Percentiles rank a stretch among this genome's conserved stretches.
Conservation (phyloP, 2,329 filamentous ascomycete genomes). For the Orbilia quercus region DNA sequence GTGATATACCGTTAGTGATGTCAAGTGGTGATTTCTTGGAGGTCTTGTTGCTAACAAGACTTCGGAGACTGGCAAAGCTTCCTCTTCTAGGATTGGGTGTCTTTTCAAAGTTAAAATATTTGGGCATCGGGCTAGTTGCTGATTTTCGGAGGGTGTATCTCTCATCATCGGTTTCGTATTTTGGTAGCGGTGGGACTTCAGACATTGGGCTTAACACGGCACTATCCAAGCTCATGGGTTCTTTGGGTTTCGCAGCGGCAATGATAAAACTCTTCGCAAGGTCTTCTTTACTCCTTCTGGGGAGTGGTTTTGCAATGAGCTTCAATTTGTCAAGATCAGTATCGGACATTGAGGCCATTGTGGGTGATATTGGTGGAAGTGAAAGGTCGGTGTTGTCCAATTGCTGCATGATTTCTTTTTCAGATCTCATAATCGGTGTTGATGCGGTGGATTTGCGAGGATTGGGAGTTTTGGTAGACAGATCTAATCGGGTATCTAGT, state of each 20-base stretch:
- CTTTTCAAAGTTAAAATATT: conserved; percentile 53
- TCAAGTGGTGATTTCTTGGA: conserved; percentile 29
- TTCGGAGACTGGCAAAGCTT: conserved; percentile 43
- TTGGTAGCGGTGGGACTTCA: conserved; percentile 11
- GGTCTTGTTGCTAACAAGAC: conserved; percentile 37
- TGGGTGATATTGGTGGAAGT: conserved; percentile 44
- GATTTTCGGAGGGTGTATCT: conserved; percentile 15
- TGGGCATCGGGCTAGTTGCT: conserved; percentile 46
- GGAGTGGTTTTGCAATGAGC: conserved; percentile 14
- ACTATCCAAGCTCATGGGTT: background rate
- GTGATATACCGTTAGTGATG: conserved; percentile 14
- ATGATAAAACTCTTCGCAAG: conserved; percentile 15
- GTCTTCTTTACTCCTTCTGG: conserved; percentile 41
- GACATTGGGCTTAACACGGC: conserved; percentile 20
- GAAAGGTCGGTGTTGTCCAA: conserved; percentile 42
- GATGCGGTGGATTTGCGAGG: conserved; percentile 35
- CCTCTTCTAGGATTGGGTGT: conserved; percentile 32
- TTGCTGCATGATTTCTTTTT: conserved; percentile 48
- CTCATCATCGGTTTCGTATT: conserved; percentile 44
- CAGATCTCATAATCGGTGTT: conserved; percentile 44
- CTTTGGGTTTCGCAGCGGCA: conserved; percentile 19
- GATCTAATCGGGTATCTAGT: background rate
- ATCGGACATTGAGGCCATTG: conserved; percentile 42
- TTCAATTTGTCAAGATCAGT: conserved; percentile 51
- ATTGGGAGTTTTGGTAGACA: conserved; percentile 17